phyloP scores from a whole-genome alignment of 2,329 filamentous ascomycete species.

The Claviceps sp. region DNA sequence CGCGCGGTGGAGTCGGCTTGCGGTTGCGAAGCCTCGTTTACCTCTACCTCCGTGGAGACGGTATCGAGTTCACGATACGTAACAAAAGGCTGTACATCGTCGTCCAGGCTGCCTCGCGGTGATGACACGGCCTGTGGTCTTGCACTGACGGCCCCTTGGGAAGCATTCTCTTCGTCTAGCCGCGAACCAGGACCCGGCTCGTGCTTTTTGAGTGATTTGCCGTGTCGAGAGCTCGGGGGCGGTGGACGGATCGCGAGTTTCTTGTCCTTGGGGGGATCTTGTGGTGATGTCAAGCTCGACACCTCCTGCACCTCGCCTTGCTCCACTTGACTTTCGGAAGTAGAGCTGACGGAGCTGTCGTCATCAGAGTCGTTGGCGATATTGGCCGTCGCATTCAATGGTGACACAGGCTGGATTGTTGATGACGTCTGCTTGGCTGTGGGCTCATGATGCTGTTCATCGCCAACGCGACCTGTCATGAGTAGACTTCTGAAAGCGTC shows the following conservation, averaged over 20 bases:
- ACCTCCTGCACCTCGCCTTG: not conserved
- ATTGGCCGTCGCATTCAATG: not conserved
- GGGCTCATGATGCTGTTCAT: constrained; percentile 1
- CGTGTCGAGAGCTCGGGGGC: constrained; percentile 52
- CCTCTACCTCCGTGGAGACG: not conserved
- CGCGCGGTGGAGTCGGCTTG: not conserved
- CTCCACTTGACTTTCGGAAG: constrained; percentile 1
- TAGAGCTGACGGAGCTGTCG: not conserved
- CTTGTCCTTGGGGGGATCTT: constrained; percentile 26
- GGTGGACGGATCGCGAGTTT: constrained; percentile 59
- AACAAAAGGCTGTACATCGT: constrained; percentile 31
- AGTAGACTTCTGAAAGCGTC: constrained; percentile 65
- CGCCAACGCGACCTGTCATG: constrained; percentile 52
- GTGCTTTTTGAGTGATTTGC: constrained; percentile 49
- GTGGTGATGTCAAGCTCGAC: not conserved
- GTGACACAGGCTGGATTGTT: not conserved
- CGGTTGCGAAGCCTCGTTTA: not conserved
- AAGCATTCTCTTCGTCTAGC: not conserved
- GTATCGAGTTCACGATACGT: constrained; percentile 40
- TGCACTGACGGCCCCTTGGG: not conserved
- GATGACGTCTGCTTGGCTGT: not conserved
- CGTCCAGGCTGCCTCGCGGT: constrained; percentile 27
- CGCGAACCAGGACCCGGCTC: not conserved
- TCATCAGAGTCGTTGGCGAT: not conserved
- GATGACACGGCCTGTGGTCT: constrained; percentile 33